These are phyloP conservation scores for Smallanthus sonchifolius DNA, from an alignment of 129 eudicot genomes.

Conservation along the genomic window DNA sequence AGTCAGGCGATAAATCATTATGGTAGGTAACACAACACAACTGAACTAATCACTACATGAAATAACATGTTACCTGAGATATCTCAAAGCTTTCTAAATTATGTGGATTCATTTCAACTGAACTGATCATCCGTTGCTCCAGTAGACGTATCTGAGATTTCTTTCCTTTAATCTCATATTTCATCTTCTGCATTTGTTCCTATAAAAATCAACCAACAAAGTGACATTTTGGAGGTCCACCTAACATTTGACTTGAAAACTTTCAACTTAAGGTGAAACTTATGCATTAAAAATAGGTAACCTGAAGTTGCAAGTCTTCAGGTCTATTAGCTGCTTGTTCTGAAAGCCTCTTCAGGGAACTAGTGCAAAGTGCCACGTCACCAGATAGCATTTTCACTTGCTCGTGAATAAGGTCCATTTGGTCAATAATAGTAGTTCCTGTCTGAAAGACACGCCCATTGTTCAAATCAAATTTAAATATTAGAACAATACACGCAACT, in stretches of 20 bases:
- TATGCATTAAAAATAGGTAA: conserved; percentile 19
- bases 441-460: conserved; percentile 39
- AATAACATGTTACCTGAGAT: conserved; percentile 56
- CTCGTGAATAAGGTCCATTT: conserved; percentile 75
- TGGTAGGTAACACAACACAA: not conserved
- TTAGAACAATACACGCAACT: not conserved
- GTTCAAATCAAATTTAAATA: conserved; percentile 10
- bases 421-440: conserved; percentile 71
- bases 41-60: not conserved
- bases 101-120: conserved; percentile 49
- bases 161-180: conserved; percentile 68
- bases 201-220: conserved; percentile 26
- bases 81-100: conserved; percentile 42
- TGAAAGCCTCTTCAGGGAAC: conserved; percentile 69
- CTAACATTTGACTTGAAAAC: conserved; percentile 8
- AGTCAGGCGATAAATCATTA: conserved; percentile 3
- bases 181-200: conserved; percentile 64
- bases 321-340: conserved; percentile 70
- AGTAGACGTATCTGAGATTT: conserved; percentile 61
- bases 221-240: conserved; percentile 1
- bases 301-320: conserved; percentile 52
- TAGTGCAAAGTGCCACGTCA: conserved; percentile 74
- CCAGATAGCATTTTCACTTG: conserved; percentile 87
- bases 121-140: conserved; percentile 73
- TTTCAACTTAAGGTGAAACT: not conserved